Evolutionary conservation across 2,329 filamentous ascomycete genomes (phyloP), one percentile per base, ranked within the genome.

Genomic region (Dothideomycetes sp.): DNA sequence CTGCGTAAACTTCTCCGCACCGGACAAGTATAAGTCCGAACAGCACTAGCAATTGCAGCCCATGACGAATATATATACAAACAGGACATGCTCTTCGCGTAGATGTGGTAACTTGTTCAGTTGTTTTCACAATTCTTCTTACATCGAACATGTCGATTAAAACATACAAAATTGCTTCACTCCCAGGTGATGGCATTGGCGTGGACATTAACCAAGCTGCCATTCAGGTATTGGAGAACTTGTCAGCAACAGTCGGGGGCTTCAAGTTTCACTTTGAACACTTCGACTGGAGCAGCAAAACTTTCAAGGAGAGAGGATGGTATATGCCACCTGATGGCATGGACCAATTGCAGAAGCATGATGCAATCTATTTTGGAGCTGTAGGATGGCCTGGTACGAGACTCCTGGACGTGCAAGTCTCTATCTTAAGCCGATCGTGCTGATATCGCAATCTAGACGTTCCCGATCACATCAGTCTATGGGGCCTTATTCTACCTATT

Each of bases 401-500:
- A n/a, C n/a, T n/a, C n/a, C n/a, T n/a, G n/a, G 44, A 38, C 8
- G 14, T 16, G n/a, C 31, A 9, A 29, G n/a, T 8, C 12, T 24
- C 22, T 14, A n/a, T n/a, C 9, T 3, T 10, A 14, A 12, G 5
- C 4, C n/a, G 29, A n/a, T 10, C 8, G 27, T 24, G 17, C 44
- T 46, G 33, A 46, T 11, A 5, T 11, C 19, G n/a, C n/a, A 15
- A 2, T 2, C 10, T 34, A 67, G 68, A 76, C 37, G 75, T 82
- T 0, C 77, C 79, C 1, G 79, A 83, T 47, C 73, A 82, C 45
- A 72, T 81, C 42, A 75, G 74, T 0, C 70, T 84, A 1, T 83
- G 79, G 79, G 70, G 71, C 5, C 69, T 80, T 22, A 72, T 81
- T 33, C 63, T 84, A 5, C 76, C 76, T 14, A 81, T 84, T 50